Percentiles rank a stretch among this genome's conserved stretches.
These are phyloP conservation scores for Blastobotrys muscicola DNA, from an alignment of 805 yeast species.

Conservation along the genomic window DNA sequence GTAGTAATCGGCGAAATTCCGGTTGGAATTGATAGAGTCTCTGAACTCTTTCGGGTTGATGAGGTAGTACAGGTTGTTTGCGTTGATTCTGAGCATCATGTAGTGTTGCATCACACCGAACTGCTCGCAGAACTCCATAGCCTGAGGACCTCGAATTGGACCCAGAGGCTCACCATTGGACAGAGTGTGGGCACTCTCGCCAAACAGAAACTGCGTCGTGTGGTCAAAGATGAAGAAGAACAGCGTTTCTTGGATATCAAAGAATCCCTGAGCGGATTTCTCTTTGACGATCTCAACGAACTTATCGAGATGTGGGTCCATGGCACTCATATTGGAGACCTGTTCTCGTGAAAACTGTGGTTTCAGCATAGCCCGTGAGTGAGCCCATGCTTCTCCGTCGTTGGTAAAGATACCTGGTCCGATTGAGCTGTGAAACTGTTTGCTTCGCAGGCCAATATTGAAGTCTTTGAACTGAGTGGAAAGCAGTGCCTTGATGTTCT, in stretches of 20 bases:
- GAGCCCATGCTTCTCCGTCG: constrained; percentile 29
- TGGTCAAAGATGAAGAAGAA: constrained; percentile 27
- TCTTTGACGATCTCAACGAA: constrained; percentile 10
- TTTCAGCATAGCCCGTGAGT: constrained; percentile 29
- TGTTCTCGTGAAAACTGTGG: constrained; percentile 28
- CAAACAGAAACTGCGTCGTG: constrained; percentile 29
- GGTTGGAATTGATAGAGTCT: constrained; percentile 25
- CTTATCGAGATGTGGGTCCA: constrained; percentile 21
- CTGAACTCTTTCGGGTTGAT: constrained; percentile 24
- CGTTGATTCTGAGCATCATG: constrained; percentile 7
- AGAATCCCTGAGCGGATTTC: no score
- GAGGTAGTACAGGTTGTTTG: constrained; percentile 15
- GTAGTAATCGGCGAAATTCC: constrained; percentile 32
- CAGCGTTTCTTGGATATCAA: constrained; percentile 24
- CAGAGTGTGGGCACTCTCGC: constrained; percentile 23
- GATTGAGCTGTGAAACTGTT: no score
- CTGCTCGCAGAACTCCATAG: constrained; percentile 21
- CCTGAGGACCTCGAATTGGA: constrained; percentile 1
- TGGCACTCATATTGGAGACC: constrained; percentile 20
- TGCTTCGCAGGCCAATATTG: neutral
- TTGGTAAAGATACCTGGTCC: constrained; percentile 31
- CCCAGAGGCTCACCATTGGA: neutral
- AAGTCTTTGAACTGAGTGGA: neutral
- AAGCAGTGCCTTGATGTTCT: neutral
- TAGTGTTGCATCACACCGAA: constrained; percentile 14